Conservation (phyloP, 1,284 basidiomycete species). For the Somion occarium region DNA sequence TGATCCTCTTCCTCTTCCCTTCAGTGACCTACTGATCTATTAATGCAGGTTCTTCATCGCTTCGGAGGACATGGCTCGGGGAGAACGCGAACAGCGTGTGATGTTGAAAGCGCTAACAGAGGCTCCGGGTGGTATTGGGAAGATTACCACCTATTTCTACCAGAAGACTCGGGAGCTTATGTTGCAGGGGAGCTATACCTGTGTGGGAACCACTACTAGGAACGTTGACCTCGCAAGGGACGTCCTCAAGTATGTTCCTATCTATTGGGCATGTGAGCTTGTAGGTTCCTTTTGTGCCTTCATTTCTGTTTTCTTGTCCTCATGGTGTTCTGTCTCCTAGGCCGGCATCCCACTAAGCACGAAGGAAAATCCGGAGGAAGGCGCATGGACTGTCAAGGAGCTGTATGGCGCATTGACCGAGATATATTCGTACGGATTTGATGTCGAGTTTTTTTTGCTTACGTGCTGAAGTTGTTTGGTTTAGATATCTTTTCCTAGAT, state of each 20-base stretch:
- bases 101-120: constrained; percentile 44
- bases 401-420: constrained; percentile 62
- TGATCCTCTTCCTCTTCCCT: constrained; percentile 9
- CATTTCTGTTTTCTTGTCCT: background rate
- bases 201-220: constrained; percentile 44
- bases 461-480: constrained; percentile 33
- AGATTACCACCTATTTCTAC: constrained; percentile 57
- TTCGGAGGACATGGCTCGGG: constrained; percentile 33
- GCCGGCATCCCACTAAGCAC: constrained; percentile 73
- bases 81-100: constrained; percentile 41
- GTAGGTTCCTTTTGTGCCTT: constrained; percentile 36
- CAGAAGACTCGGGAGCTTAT: constrained; percentile 57
- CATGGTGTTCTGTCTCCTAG: constrained; percentile 30
- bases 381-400: constrained; percentile 56
- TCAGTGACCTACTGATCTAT: background rate
- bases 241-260: constrained; percentile 61
- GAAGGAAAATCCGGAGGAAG: constrained; percentile 39
- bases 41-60: constrained; percentile 51
- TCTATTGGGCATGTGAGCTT: constrained; percentile 66
- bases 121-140: constrained; percentile 40
- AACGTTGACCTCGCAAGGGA: constrained; percentile 69
- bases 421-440: constrained; percentile 55
- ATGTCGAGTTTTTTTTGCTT: too few species aligned
- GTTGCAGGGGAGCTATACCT: constrained; percentile 42
- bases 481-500: constrained; percentile 59